Conservation (phyloP, 768 basidiomycete genomes). For the Lactarius trivialis region DNA sequence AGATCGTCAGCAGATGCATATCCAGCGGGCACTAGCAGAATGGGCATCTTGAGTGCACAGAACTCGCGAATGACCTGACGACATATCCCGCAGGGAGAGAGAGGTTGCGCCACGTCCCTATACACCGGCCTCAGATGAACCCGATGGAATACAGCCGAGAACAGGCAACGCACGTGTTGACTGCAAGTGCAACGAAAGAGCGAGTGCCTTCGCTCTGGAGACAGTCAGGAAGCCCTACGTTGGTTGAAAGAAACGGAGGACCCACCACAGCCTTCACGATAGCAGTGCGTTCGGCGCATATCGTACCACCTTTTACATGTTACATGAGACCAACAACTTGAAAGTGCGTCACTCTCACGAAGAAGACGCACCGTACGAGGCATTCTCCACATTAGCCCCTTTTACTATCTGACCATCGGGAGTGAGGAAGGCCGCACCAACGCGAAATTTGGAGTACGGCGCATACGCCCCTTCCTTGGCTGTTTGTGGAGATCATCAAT, state of each 20-base stretch:
- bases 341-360: not conserved
- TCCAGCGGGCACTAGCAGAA: constrained; percentile 62
- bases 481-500: constrained; percentile 26
- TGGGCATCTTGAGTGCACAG: constrained; percentile 64
- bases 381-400: constrained; percentile 93
- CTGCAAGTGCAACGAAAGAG: constrained; percentile 68
- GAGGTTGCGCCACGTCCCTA: constrained; percentile 60
- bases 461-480: constrained; percentile 69
- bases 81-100: constrained; percentile 92
- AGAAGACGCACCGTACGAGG: constrained; percentile 62
- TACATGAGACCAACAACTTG: not conserved
- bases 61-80: constrained; percentile 89
- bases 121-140: not conserved
- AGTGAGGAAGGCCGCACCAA: constrained; percentile 80
- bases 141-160: not conserved
- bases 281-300: constrained; percentile 94
- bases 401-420: constrained; percentile 65
- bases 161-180: constrained; percentile 55
- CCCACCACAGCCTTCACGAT: constrained; percentile 90
- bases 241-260: constrained; percentile 13
- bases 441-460: constrained; percentile 88
- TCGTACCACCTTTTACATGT: constrained; percentile 67
- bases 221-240: not conserved
- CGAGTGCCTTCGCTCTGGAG: constrained; percentile 79
- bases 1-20: constrained; percentile 31